Base-by-base conservation (phyloP, 805 yeast species). In the Danielozyma ontarioensis region DNA sequence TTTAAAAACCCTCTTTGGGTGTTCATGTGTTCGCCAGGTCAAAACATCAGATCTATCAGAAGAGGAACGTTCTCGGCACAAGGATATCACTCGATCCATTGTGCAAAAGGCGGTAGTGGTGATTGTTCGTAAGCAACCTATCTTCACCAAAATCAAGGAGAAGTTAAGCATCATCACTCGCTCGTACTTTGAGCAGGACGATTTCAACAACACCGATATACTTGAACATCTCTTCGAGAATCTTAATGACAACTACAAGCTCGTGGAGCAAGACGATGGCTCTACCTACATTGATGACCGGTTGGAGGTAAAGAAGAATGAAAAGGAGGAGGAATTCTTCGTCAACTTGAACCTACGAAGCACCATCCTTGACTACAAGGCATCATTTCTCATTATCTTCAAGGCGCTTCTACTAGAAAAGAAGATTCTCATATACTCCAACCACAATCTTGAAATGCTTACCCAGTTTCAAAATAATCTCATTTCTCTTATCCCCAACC, bases 31-130 rank as follows among this genome's bases (percentile, higher is more conserved):
- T 18, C 72, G 96, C 25, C 97, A 90, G 57, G 71, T 90, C 27
- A 68, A 74, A 27, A 65, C 83, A 1, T 70, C 72, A 18, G 81
- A 80, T 18, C 62, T 90, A 36, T 51, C 73, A 3, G 50, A 43
- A 17, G 59, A 56, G 24, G 70, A 66, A 44, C 39, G 58, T 15
- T 70, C 66, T 35, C 64, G 72, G 34, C 70, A 75, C 34, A 70
- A 72, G 11, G 88, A 83, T 38, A 74, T 83, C 18, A 85, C 94
- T 0, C 67, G 98, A 36, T 83, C 95, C 2, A 79, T 87, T 0
- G 89, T 93, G 3, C 98, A 93, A 50, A 93, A 93, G 51, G 81
- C 95, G 0, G 75, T 93, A 18, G 96, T 93, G 4, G 80, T 93
- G 25, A 74, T 93, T n/a, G 74, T 84, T 3, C 72, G 85, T 37